phyloP scores from a whole-genome alignment of 2,329 filamentous ascomycete species.

The Aspergillus pseudotamarii region DNA sequence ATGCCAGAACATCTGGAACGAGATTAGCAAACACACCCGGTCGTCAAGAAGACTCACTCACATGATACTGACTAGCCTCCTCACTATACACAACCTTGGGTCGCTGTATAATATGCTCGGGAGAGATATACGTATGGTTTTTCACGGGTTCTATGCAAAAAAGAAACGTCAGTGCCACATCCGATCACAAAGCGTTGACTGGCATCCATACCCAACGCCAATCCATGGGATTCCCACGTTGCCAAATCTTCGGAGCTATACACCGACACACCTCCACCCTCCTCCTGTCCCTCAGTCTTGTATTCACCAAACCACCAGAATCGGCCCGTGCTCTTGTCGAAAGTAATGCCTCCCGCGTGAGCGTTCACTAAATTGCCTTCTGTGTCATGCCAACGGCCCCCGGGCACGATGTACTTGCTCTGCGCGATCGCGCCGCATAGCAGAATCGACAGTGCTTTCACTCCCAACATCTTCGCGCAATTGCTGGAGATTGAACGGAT shows the following conservation, averaged over 20 bases:
- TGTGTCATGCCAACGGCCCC: slow-evolving; percentile 63
- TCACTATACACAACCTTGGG: slow-evolving; percentile 65
- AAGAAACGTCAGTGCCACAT: neutral
- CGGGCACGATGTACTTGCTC: slow-evolving; percentile 63
- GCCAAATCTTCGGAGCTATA: slow-evolving; percentile 64
- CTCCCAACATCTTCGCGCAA: slow-evolving; percentile 6
- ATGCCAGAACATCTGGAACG: slow-evolving; percentile 60
- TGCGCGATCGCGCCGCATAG: slow-evolving; percentile 12
- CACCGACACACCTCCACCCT: slow-evolving; percentile 63
- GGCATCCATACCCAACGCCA: slow-evolving; percentile 54
- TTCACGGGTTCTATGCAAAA: slow-evolving; percentile 50
- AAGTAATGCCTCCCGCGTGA: slow-evolving; percentile 60
- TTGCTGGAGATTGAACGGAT: neutral
- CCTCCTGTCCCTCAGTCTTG: slow-evolving; percentile 60
- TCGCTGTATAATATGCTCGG: slow-evolving; percentile 61
- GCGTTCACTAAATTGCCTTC: slow-evolving; percentile 64
- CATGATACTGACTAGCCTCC: slow-evolving; percentile 58
- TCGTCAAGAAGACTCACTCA: slow-evolving; percentile 29
- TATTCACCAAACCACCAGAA: slow-evolving; percentile 67
- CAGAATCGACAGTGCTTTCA: neutral
- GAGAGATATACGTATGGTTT: slow-evolving; percentile 59
- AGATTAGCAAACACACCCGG: no score
- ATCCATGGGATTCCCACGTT: slow-evolving; percentile 61
- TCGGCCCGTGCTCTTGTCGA: slow-evolving; percentile 55
- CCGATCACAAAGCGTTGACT: neutral